Conservation (phyloP, 129 eudicot genomes). For the Artemisia argyi region DNA sequence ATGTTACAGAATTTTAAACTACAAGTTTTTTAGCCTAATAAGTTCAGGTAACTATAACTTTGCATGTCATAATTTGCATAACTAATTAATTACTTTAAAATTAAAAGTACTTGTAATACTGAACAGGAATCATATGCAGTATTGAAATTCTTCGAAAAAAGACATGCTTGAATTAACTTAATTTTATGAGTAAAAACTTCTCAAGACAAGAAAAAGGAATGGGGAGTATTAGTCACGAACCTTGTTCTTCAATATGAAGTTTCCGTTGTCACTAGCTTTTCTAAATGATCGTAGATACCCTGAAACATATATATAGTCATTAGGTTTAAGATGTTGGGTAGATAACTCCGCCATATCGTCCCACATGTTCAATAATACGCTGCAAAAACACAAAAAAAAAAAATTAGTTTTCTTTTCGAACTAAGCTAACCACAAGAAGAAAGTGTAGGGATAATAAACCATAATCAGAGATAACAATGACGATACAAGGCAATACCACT, state of each 20-base stretch:
- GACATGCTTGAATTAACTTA: background rate
- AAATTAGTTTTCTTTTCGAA: constrained; percentile 17
- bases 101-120: background rate
- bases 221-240: constrained; percentile 29
- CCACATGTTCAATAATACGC: constrained; percentile 66
- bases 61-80: background rate
- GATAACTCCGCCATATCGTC: constrained; percentile 60
- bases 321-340: constrained; percentile 53
- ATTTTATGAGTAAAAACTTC: too few relatives aligned
- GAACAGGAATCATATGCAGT: background rate
- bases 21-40: background rate
- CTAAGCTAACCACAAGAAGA: constrained; percentile 1
- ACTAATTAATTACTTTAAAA: background rate
- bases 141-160: background rate
- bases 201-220: too few relatives aligned
- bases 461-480: too few relatives aligned
- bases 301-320: constrained; percentile 65
- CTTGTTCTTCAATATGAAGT: constrained; percentile 22
- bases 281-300: constrained; percentile 44
- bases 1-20: background rate
- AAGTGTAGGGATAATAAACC: too few relatives aligned
- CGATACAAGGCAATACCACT: too few relatives aligned
- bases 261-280: constrained; percentile 36
- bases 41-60: too few relatives aligned
- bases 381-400: constrained; percentile 33